Percentiles rank a stretch among this genome's conserved stretches.
Conservation (phyloP, 805 yeast species). For the Candida takata region DNA sequence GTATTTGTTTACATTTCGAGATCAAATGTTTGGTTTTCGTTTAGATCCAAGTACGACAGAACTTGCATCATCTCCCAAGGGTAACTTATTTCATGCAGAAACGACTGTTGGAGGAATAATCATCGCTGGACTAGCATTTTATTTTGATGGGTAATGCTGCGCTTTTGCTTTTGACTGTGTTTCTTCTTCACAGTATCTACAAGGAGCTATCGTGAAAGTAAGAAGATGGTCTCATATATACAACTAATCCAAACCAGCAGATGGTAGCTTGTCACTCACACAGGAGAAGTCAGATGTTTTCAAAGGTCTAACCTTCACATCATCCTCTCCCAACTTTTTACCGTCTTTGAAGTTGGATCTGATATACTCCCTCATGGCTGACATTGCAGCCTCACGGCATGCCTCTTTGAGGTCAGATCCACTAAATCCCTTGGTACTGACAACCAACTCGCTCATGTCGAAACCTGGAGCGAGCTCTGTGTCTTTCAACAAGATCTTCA, state of each 20-base stretch:
- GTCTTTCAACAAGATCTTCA: conserved; percentile 59
- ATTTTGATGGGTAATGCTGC: too few species aligned
- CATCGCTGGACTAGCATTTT: too few species aligned
- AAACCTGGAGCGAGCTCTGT: conserved; percentile 54
- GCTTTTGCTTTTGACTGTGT: too few species aligned
- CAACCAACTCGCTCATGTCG: conserved; percentile 53
- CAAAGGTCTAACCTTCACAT: conserved; percentile 51
- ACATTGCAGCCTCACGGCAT: conserved; percentile 89
- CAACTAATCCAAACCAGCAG: conserved; percentile 3
- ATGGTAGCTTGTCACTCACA: conserved; percentile 1
- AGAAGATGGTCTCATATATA: too few species aligned
- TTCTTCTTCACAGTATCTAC: too few species aligned
- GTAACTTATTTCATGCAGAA: too few species aligned
- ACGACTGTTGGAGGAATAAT: too few species aligned
- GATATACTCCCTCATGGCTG: conserved; percentile 82
- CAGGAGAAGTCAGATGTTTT: conserved; percentile 47
- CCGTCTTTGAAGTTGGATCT: conserved; percentile 37
- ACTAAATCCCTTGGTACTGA: conserved; percentile 64
- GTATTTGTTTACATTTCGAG: too few species aligned
- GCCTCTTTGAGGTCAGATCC: conserved; percentile 90
- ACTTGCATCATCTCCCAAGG: too few species aligned
- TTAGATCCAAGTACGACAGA: too few species aligned
- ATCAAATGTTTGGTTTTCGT: too few species aligned
- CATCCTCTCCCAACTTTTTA: conserved; percentile 29
- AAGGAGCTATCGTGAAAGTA: too few species aligned